Percentiles rank a stretch among this genome's conserved stretches.
phyloP scores from a whole-genome alignment of 2,329 filamentous ascomycete species.

The Esteya vermicola region DNA sequence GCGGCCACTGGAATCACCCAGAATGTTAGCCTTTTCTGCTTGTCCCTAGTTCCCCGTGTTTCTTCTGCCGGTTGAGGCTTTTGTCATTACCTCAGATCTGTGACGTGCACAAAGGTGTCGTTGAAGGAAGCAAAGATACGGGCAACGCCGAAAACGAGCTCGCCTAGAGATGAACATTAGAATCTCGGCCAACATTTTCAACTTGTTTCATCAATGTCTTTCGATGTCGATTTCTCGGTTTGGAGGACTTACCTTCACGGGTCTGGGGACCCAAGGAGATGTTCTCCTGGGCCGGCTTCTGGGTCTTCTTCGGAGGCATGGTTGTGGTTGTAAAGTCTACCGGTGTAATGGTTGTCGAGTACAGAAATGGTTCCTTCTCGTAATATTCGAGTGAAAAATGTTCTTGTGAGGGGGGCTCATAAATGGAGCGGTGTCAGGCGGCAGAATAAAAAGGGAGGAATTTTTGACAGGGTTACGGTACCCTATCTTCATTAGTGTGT shows the following conservation, averaged over 20 bases:
- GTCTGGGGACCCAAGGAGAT: conserved; percentile 95
- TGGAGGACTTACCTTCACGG: conserved; percentile 64
- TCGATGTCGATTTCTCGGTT: no score
- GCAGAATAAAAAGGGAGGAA: conserved; percentile 4
- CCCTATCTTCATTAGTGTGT: conserved; percentile 6
- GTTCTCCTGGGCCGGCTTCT: conserved; percentile 82
- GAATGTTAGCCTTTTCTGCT: conserved; percentile 39
- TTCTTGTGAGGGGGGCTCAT: neutral
- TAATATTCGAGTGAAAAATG: neutral
- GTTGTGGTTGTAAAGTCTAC: conserved; percentile 26
- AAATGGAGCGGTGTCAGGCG: conserved; percentile 4
- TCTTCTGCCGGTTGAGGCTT: conserved; percentile 9
- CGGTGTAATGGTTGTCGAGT: neutral
- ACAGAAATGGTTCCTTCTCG: neutral
- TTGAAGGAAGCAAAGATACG: conserved; percentile 96
- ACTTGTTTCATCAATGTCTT: conserved; percentile 6
- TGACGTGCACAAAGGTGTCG: conserved; percentile 95
- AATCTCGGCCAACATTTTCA: neutral
- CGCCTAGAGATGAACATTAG: conserved; percentile 40
- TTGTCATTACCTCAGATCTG: conserved; percentile 76
- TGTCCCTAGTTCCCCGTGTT: conserved; percentile 10
- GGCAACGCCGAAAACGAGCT: conserved; percentile 95
- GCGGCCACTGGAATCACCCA: conserved; percentile 76
- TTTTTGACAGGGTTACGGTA: conserved; percentile 8
- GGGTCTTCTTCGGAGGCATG: conserved; percentile 92